These are phyloP conservation scores for Stylonectria norvegica DNA, from an alignment of 2,329 filamentous ascomycete genomes.

Conservation along the genomic window DNA sequence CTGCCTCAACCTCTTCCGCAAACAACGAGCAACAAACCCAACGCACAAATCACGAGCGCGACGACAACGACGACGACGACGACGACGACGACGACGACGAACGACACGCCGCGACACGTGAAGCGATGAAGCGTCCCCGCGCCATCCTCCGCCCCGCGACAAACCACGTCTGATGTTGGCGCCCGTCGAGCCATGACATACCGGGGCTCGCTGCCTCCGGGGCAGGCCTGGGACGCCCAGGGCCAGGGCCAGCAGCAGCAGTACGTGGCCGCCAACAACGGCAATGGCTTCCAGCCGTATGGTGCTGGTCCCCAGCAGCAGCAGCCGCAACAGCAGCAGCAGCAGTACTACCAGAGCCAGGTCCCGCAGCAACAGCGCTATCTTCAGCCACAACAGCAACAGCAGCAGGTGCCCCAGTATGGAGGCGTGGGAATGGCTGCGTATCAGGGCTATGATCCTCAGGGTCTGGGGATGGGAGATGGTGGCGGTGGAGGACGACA, in stretches of 20 bases:
- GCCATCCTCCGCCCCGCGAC: slow-evolving; percentile 28
- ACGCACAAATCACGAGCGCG: neutral
- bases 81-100: slow-evolving; percentile 6
- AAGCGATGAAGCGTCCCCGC: slow-evolving; percentile 27
- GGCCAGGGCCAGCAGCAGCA: slow-evolving; percentile 17
- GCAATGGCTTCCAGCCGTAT: slow-evolving; percentile 25
- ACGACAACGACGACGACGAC: slow-evolving; percentile 10
- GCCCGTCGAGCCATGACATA: slow-evolving; percentile 35
- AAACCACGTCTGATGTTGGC: slow-evolving; percentile 20
- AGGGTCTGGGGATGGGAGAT: slow-evolving; percentile 14
- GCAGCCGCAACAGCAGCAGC: slow-evolving; percentile 26
- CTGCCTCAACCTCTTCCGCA: neutral
- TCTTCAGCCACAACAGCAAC: slow-evolving; percentile 21
- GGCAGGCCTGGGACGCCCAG: slow-evolving; percentile 29
- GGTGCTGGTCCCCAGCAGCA: too few relatives aligned
- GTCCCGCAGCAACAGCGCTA: slow-evolving; percentile 30
- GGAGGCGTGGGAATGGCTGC: slow-evolving; percentile 17
- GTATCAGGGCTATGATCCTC: slow-evolving; percentile 22
- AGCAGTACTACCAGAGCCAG: slow-evolving; percentile 23
- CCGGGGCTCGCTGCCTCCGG: slow-evolving; percentile 30
- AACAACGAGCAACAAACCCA: neutral
- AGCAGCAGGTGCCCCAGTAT: slow-evolving; percentile 24
- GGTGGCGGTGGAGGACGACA: slow-evolving; percentile 15
- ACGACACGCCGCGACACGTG: slow-evolving; percentile 3
- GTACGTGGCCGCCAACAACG: slow-evolving; percentile 13